These are phyloP conservation scores for Phaeosphaeriaceae sp. DNA, from an alignment of 2,329 filamentous ascomycete genomes.

Conservation along the genomic window DNA sequence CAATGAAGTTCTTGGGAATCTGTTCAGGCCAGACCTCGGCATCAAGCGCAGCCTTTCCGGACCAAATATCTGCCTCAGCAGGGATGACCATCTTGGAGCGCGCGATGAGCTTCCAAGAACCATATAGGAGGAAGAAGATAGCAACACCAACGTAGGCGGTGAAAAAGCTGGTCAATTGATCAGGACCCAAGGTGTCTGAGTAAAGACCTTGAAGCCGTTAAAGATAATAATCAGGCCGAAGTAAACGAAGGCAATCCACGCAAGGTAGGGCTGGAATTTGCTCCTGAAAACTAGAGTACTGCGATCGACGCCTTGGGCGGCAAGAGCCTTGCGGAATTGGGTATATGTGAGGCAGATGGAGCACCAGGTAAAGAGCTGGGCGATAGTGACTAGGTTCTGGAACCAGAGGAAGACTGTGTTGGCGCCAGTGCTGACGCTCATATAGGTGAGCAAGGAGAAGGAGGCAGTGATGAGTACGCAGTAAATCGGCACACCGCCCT, in stretches of 20 bases:
- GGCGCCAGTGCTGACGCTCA: slow-evolving; percentile 55
- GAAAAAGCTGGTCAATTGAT: slow-evolving; percentile 54
- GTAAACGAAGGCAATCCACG: slow-evolving; percentile 65
- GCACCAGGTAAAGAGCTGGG: slow-evolving; percentile 62
- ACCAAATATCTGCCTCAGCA: slow-evolving; percentile 53
- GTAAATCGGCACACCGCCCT: slow-evolving; percentile 51
- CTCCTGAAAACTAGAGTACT: slow-evolving; percentile 57
- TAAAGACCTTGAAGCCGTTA: slow-evolving; percentile 69
- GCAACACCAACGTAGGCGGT: slow-evolving; percentile 57
- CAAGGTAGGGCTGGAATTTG: slow-evolving; percentile 59
- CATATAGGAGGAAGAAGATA: slow-evolving; percentile 56
- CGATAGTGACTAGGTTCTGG: slow-evolving; percentile 69
- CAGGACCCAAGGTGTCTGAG: slow-evolving; percentile 46
- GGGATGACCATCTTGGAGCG: slow-evolving; percentile 60
- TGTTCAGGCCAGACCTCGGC: slow-evolving; percentile 54
- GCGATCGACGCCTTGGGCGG: slow-evolving; percentile 63
- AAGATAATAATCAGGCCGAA: slow-evolving; percentile 63
- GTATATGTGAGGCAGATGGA: slow-evolving; percentile 63
- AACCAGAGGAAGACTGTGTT: slow-evolving; percentile 69
- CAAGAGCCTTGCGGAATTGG: slow-evolving; percentile 57
- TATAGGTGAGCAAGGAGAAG: slow-evolving; percentile 57
- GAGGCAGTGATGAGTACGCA: slow-evolving; percentile 47
- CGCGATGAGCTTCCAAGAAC: slow-evolving; percentile 71
- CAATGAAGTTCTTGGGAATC: slow-evolving; percentile 51
- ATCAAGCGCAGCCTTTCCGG: slow-evolving; percentile 56